Evolutionary conservation across 768 basidiomycete species (phyloP), one percentile per base, ranked within the genome.

Genomic region (Leccinum obscurum): DNA sequence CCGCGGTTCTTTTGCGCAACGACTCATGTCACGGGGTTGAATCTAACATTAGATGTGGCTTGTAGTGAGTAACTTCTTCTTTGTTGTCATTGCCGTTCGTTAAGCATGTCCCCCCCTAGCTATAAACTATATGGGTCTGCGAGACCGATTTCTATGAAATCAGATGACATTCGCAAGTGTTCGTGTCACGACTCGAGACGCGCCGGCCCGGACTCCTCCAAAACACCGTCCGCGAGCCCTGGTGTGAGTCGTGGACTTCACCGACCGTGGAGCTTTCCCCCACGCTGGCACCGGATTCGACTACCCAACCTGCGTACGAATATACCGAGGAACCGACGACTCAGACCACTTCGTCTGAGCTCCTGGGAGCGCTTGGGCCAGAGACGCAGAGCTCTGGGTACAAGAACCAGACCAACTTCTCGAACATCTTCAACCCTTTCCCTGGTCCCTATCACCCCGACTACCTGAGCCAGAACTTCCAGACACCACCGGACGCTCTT

Each of bases 61-160:
- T 93, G 7, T 93, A 93, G 82, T 83, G 66, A 79, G 83, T 80
- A 17, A 35, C 59, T 6, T 30, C 0, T 13, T 22, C 44, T n/a
- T 50, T 44, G 17, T 55, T 54, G 8, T 37, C 28, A 41, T 3
- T 44, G 26, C 37, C 41, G 59, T 64, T 54, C 1, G 20, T 62
- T 66, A 3, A 72, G 2, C 34, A 55, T 13, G 56, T 46, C 57
- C 22, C 50, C 28, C 28, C 35, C 58, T 55, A 84, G 83, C 68
- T 91, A 90, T 76, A 93, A 93, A 72, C 77, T 93, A 3, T 92
- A 93, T 71, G 92, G 92, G 17, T 87, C 91, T 20, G 86, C 89
- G 2, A 86, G 92, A 30, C 92, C 92, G 2, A 91, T 93, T 62
- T 91, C 89, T 8, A 93, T 94, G 92, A 93, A 93, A 72, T 92